Percentiles rank a stretch among this genome's conserved stretches.
Conservation (phyloP, 129 eudicot species). For the Flaveria bidentis region DNA sequence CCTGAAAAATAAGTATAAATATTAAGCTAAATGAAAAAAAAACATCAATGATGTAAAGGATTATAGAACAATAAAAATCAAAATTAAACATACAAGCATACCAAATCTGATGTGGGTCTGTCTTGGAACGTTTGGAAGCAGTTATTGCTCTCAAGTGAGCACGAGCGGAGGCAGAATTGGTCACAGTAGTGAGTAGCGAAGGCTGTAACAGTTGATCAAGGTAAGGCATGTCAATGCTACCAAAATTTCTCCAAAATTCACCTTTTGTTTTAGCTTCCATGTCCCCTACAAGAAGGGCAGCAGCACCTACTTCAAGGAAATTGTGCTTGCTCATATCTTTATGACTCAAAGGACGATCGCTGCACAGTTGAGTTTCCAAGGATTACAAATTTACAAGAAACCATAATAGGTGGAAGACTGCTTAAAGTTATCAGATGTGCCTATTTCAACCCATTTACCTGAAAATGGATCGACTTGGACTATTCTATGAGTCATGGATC, state of each 20-base stretch:
- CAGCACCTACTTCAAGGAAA: constrained; percentile 95
- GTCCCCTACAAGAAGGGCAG: constrained; percentile 92
- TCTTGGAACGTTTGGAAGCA: constrained; percentile 83
- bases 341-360: constrained; percentile 61
- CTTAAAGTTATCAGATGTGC: neutral
- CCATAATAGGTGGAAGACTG: constrained; percentile 7
- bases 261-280: constrained; percentile 93
- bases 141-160: constrained; percentile 94
- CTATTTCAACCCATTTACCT: constrained; percentile 1
- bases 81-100: constrained; percentile 23
- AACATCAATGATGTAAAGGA: constrained; percentile 9
- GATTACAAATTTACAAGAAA: constrained; percentile 10
- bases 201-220: constrained; percentile 96
- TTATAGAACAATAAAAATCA: neutral
- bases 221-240: constrained; percentile 85
- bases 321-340: constrained; percentile 67
- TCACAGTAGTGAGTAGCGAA: constrained; percentile 77
- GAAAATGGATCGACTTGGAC: neutral
- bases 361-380: constrained; percentile 36
- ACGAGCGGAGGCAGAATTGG: constrained; percentile 82
- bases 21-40: constrained; percentile 18
- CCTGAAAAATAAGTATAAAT: constrained; percentile 52
- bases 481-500: neutral
- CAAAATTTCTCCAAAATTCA: constrained; percentile 80
- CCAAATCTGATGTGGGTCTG: constrained; percentile 84